phyloP scores from a whole-genome alignment of 2,329 filamentous ascomycete species.

The Fusarium tuaranense region DNA sequence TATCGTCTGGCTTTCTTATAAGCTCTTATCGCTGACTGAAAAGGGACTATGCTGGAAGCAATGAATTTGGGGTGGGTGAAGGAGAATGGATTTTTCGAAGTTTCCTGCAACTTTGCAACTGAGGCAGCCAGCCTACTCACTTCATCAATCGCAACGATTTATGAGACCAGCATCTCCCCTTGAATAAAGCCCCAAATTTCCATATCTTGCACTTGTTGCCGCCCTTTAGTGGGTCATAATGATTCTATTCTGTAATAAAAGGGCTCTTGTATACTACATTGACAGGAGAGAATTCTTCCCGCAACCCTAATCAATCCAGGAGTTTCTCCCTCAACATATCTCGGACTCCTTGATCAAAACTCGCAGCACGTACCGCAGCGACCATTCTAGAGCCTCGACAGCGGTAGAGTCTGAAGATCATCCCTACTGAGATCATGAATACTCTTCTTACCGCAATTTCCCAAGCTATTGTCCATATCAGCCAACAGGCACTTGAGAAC shows the following conservation, averaged over 20 bases:
- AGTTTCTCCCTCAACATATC: not conserved
- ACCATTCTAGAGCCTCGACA: not conserved
- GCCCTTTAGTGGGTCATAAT: too few species aligned
- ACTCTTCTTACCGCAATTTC: conserved; percentile 62
- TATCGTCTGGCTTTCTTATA: too few species aligned
- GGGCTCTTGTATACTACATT: not conserved
- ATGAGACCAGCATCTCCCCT: not conserved
- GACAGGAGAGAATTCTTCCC: not conserved
- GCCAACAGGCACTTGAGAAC: conserved; percentile 57
- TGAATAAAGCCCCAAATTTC: too few species aligned
- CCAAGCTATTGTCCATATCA: conserved; percentile 65
- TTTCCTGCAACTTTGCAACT: too few species aligned
- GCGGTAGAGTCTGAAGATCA: conserved; percentile 29
- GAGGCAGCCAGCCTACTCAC: not conserved
- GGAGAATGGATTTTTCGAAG: not conserved
- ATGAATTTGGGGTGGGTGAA: not conserved
- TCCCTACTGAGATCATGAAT: conserved; percentile 41
- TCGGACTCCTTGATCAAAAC: not conserved
- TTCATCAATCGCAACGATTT: not conserved
- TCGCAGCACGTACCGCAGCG: not conserved
- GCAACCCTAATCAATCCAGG: not conserved
- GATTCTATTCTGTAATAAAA: too few species aligned
- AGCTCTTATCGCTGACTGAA: too few species aligned
- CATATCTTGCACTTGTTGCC: too few species aligned
- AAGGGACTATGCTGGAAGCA: not conserved